These are phyloP conservation scores for Ustilaginoidea virens DNA, from an alignment of 2,329 filamentous ascomycete genomes.

Conservation along the genomic window DNA sequence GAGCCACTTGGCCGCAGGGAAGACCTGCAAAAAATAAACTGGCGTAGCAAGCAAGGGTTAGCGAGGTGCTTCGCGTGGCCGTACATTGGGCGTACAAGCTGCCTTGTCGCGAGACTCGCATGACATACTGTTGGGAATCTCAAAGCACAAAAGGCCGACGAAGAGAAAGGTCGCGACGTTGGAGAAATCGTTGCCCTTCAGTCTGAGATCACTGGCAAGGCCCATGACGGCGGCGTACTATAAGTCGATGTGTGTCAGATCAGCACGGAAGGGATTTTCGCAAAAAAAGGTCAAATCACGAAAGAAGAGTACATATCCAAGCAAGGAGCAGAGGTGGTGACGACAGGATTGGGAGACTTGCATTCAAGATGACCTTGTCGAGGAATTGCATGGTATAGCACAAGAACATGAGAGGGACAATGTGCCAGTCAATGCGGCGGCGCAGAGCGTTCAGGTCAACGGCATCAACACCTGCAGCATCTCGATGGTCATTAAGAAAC, in stretches of 20 bases:
- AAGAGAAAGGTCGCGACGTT: conserved; percentile 48
- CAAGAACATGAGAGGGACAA: conserved; percentile 45
- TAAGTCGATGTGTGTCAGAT: background rate
- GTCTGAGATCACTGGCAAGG: conserved; percentile 32
- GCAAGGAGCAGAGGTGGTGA: background rate
- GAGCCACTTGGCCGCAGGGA: conserved; percentile 46
- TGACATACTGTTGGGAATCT: conserved; percentile 40
- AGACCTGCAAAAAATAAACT: conserved; percentile 42
- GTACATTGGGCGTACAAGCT: no score
- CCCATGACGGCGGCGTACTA: conserved; percentile 55
- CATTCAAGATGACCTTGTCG: conserved; percentile 49
- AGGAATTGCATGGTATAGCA: conserved; percentile 49
- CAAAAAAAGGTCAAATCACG: no score
- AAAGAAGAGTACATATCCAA: no score
- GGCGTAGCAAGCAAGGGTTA: conserved; percentile 1
- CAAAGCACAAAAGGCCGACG: conserved; percentile 42
- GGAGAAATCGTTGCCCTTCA: conserved; percentile 45
- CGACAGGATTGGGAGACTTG: conserved; percentile 16
- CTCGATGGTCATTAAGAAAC: conserved; percentile 26
- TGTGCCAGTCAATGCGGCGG: conserved; percentile 40
- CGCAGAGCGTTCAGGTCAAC: conserved; percentile 30
- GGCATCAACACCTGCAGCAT: conserved; percentile 16
- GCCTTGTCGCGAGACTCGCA: no score
- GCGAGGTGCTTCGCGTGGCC: background rate
- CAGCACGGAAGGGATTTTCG: background rate